Conservation (phyloP, 768 basidiomycete genomes). For the Rhodotorula sphaerocarpa region DNA sequence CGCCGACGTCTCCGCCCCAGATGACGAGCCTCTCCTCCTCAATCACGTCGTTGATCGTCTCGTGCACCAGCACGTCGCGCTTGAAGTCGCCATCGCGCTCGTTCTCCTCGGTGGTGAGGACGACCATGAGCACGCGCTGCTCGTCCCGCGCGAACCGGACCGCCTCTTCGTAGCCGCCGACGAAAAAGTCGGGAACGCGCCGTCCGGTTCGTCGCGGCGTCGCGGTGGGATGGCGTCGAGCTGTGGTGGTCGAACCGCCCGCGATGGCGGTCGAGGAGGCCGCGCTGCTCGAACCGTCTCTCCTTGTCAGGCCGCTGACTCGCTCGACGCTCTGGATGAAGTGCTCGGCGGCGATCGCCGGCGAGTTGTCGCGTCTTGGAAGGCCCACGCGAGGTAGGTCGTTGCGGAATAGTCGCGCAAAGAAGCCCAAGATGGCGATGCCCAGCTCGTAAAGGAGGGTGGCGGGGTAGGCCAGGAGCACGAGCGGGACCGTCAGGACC, state of each 20-base stretch:
- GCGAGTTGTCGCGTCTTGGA: no score
- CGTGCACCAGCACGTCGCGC: constrained; percentile 66
- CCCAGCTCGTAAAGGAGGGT: constrained; percentile 17
- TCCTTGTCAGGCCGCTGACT: constrained; percentile 57
- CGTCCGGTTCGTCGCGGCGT: not conserved
- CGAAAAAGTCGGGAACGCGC: constrained; percentile 68
- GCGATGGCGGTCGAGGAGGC: constrained; percentile 29
- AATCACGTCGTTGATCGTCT: constrained; percentile 59
- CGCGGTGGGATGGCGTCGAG: not conserved
- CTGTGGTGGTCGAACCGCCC: no score
- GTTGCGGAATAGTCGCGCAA: constrained; percentile 29
- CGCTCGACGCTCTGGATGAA: constrained; percentile 77
- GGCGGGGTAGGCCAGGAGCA: constrained; percentile 20
- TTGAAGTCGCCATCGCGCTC: constrained; percentile 84
- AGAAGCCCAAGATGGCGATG: constrained; percentile 3
- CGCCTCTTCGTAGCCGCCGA: constrained; percentile 73
- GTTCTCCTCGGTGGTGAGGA: constrained; percentile 81
- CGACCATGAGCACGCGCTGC: constrained; percentile 63
- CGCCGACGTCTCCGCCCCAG: constrained; percentile 87
- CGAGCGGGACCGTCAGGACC: constrained; percentile 11
- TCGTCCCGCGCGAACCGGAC: constrained; percentile 64
- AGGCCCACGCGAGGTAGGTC: no score
- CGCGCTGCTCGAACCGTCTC: no score
- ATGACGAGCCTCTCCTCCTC: constrained; percentile 49
- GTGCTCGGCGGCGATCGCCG: constrained; percentile 57